Evolutionary conservation across 768 basidiomycete species (phyloP).

Genomic region (Suillus plorans): DNA sequence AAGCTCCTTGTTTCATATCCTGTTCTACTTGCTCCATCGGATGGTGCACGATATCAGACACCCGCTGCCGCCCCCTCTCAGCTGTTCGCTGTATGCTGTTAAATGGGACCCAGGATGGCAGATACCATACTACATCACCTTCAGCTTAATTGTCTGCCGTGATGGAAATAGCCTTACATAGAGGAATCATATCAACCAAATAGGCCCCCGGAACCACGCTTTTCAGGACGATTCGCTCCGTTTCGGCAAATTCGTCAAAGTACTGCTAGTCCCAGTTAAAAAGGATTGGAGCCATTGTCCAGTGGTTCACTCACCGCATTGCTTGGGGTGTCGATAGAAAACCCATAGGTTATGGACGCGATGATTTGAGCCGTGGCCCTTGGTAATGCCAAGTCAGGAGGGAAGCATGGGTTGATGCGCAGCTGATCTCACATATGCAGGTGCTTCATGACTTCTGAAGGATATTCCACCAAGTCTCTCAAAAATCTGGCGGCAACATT

Average conservation of each 20-base stretch:
- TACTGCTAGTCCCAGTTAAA: neutral
- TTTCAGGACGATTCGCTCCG: slow-evolving; percentile 6
- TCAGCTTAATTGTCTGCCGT: neutral
- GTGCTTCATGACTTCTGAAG: slow-evolving; percentile 6
- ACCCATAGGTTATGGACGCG: slow-evolving; percentile 8
- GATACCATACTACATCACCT: slow-evolving; percentile 16
- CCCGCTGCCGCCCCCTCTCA: slow-evolving; percentile 4
- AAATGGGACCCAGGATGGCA: slow-evolving; percentile 23
- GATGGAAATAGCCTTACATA: neutral
- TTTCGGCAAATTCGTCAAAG: slow-evolving; percentile 7
- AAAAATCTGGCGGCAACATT: slow-evolving; percentile 7
- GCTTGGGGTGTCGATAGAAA: slow-evolving; percentile 5
- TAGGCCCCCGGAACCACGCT: slow-evolving; percentile 10
- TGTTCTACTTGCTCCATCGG: slow-evolving; percentile 10
- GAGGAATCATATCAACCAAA: slow-evolving; percentile 10
- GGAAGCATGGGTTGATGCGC: neutral
- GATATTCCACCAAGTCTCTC: slow-evolving; percentile 5
- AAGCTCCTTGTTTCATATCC: slow-evolving; percentile 2
- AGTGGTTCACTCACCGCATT: neutral
- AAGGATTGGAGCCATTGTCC: neutral
- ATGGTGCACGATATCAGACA: neutral
- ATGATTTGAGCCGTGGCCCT: slow-evolving; percentile 10
- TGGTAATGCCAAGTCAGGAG: neutral
- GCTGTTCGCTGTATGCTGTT: slow-evolving; percentile 8
- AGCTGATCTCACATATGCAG: slow-evolving; percentile 4